Conservation (phyloP, 2,329 filamentous ascomycete species). For the Davidsoniella australis region DNA sequence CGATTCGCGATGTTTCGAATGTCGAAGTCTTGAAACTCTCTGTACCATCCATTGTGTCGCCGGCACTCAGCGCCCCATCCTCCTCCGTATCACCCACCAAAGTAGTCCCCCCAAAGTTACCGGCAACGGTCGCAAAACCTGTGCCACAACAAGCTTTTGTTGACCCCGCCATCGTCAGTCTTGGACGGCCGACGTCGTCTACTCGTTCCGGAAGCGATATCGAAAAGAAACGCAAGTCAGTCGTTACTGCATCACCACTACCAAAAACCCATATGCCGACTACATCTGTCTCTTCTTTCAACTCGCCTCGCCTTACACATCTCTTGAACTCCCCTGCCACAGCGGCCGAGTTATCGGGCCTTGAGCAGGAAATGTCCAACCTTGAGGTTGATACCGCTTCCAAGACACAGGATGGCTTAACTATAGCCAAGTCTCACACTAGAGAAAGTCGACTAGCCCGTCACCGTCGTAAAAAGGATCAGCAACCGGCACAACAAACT, state of each 20-base stretch:
- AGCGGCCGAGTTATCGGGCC: background rate
- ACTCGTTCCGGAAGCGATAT: constrained; percentile 5
- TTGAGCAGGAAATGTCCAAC: constrained; percentile 5
- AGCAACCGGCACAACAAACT: background rate
- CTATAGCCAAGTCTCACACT: background rate
- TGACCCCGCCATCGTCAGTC: constrained; percentile 71
- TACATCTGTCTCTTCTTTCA: background rate
- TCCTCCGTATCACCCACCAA: constrained; percentile 19
- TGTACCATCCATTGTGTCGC: constrained; percentile 13
- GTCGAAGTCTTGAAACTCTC: constrained; percentile 19
- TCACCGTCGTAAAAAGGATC: constrained; percentile 6
- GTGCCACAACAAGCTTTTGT: constrained; percentile 31
- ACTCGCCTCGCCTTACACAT: background rate
- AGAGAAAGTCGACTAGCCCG: constrained; percentile 6
- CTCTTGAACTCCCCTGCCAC: background rate
- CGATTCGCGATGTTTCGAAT: constrained; percentile 30
- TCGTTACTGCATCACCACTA: background rate
- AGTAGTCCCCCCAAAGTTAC: background rate
- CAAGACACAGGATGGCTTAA: background rate
- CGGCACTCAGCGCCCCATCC: constrained; percentile 13
- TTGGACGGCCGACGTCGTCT: constrained; percentile 20
- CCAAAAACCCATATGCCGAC: background rate
- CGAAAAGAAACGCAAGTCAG: constrained; percentile 2
- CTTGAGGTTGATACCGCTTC: background rate
- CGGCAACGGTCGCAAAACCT: background rate